Conservation (phyloP, 2,329 filamentous ascomycete species). For the Apiospora arundinis region DNA sequence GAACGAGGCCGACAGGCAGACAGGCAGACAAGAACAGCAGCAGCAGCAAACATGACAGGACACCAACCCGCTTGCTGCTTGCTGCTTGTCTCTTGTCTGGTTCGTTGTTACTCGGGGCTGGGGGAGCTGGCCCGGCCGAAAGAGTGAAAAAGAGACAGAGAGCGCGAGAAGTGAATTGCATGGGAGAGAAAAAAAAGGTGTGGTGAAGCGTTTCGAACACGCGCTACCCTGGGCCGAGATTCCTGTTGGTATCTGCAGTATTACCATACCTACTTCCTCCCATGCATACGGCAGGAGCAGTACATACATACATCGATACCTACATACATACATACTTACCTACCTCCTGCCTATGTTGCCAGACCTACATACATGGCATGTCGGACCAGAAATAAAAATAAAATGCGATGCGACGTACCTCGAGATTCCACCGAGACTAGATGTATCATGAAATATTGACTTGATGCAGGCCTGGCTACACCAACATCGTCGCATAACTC, state of each 20-base stretch:
- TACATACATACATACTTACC: not conserved
- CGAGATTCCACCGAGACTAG: constrained; percentile 1
- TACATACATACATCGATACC: not conserved
- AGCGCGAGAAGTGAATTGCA: not conserved
- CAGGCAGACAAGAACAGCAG: not conserved
- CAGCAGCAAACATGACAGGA: not conserved
- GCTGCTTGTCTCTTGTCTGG: too few species aligned
- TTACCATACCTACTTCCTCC: constrained; percentile 5
- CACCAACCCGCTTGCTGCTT: not conserved
- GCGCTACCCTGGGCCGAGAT: constrained; percentile 19
- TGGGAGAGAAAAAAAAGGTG: constrained; percentile 3
- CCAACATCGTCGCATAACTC: constrained; percentile 5
- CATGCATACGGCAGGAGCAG: not conserved
- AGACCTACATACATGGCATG: not conserved
- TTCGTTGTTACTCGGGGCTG: not conserved
- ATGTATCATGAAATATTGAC: constrained; percentile 6
- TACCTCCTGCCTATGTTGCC: constrained; percentile 4
- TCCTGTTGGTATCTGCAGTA: constrained; percentile 19
- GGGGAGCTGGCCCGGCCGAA: constrained; percentile 9
- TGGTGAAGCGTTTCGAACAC: constrained; percentile 18
- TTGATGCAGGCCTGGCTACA: constrained; percentile 14
- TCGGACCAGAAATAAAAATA: not conserved
- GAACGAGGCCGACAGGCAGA: not conserved
- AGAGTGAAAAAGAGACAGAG: constrained; percentile 1
- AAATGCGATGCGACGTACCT: constrained; percentile 5